These are phyloP conservation scores for Phoenix dactylifera DNA, from an alignment of 176 grass and related monocot genomes.

Conservation along the genomic window DNA sequence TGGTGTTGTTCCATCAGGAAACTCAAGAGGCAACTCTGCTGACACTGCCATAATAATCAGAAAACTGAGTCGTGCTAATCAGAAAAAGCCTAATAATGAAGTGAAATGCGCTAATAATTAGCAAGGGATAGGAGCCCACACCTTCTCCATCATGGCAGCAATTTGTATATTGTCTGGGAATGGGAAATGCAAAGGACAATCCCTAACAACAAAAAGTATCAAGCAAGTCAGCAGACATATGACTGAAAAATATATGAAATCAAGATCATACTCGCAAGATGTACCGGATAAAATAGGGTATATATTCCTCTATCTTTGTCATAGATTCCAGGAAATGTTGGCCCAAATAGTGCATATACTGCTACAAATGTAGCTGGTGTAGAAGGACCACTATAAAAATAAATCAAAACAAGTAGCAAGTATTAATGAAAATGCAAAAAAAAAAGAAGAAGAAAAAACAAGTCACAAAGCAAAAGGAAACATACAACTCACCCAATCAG, in stretches of 20 bases:
- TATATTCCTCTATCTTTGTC: constrained; percentile 92
- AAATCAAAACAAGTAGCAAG: constrained; percentile 12
- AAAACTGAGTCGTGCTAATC: constrained; percentile 11
- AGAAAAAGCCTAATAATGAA: neutral
- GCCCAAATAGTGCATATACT: constrained; percentile 89
- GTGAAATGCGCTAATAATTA: neutral
- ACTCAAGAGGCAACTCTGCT: constrained; percentile 81
- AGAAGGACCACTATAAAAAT: constrained; percentile 58
- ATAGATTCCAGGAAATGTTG: constrained; percentile 90
- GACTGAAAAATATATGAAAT: neutral
- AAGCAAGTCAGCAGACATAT: constrained; percentile 12
- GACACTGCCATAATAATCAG: constrained; percentile 44
- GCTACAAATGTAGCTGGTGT: constrained; percentile 79
- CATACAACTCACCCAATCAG: constrained; percentile 72
- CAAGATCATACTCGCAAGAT: constrained; percentile 11
- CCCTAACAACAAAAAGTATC: constrained; percentile 37
- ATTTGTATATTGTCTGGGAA: constrained; percentile 73
- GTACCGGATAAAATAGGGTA: constrained; percentile 98
- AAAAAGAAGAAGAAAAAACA: neutral
- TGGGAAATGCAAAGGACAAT: constrained; percentile 88
- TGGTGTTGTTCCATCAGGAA: constrained; percentile 94
- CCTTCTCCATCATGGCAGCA: constrained; percentile 84
- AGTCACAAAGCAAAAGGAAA: neutral
- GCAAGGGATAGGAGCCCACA: constrained; percentile 17
- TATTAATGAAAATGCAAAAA: neutral